A percentile compares a stretch with the other conserved stretches of the same genome.
phyloP scores from a whole-genome alignment of 192 early-diverging fungal species.

The Globomyces pollinis-pini region DNA sequence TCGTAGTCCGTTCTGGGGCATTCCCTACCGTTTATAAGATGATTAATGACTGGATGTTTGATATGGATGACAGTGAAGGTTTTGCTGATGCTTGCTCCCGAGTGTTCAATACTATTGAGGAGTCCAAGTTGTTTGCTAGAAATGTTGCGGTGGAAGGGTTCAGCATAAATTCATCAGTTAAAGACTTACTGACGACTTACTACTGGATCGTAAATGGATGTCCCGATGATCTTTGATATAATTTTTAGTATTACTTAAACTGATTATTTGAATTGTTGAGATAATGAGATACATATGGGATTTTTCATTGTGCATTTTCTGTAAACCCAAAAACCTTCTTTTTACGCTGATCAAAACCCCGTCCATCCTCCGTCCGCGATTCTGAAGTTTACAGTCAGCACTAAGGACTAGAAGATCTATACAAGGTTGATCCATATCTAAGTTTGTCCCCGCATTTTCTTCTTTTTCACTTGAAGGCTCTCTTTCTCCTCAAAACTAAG shows the following conservation, averaged over 20 bases:
- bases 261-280: too few species aligned
- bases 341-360: background rate
- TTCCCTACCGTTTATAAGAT: slow-evolving; percentile 34
- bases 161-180: slow-evolving; percentile 23
- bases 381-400: background rate
- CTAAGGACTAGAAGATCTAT: background rate
- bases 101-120: slow-evolving; percentile 9
- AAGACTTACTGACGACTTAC: slow-evolving; percentile 30
- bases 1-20: slow-evolving; percentile 37
- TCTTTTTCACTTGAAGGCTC: too few species aligned
- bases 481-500: too few species aligned
- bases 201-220: slow-evolving; percentile 11
- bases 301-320: too few species aligned
- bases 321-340: too few species aligned
- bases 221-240: too few species aligned
- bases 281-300: too few species aligned
- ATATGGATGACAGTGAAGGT: slow-evolving; percentile 30
- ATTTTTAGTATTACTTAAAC: too few species aligned
- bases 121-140: slow-evolving; percentile 17
- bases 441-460: background rate
- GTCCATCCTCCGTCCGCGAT: background rate
- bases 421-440: background rate
- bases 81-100: slow-evolving; percentile 18
- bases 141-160: slow-evolving; percentile 27
- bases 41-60: slow-evolving; percentile 48